A percentile compares a stretch with the other conserved stretches of the same genome.
These are phyloP conservation scores for Nemania sp. DNA, from an alignment of 2,329 filamentous ascomycete genomes.

Conservation along the genomic window DNA sequence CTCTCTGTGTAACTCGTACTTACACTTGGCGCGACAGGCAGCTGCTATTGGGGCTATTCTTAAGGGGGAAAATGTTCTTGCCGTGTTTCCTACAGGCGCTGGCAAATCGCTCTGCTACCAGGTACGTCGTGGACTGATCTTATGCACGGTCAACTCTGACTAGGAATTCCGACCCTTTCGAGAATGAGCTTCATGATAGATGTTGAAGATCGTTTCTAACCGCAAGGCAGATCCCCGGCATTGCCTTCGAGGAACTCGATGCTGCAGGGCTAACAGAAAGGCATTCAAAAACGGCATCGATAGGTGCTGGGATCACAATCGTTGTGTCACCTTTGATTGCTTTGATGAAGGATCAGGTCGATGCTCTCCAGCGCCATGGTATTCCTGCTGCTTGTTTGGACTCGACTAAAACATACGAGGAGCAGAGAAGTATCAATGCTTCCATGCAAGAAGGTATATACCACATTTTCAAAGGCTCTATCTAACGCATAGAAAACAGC, in stretches of 20 bases:
- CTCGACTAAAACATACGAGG: conserved; percentile 56
- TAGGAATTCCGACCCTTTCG: neutral
- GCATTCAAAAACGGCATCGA: conserved; percentile 2
- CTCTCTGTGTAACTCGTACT: neutral
- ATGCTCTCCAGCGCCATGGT: conserved; percentile 52
- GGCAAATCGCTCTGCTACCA: conserved; percentile 56
- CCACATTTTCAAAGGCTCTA: neutral
- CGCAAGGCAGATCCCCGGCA: conserved; percentile 46
- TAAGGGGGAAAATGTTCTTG: conserved; percentile 46
- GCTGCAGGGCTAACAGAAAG: conserved; percentile 17
- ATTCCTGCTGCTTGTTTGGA: conserved; percentile 59
- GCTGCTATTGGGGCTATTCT: conserved; percentile 45
- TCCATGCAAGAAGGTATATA: conserved; percentile 43
- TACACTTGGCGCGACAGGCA: conserved; percentile 28
- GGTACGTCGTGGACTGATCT: conserved; percentile 31
- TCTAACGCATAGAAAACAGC: neutral
- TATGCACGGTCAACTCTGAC: neutral
- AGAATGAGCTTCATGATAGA: neutral
- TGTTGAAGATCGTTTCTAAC: neutral
- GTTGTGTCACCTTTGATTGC: conserved; percentile 61
- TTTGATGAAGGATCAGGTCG: conserved; percentile 64
- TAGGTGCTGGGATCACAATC: conserved; percentile 54
- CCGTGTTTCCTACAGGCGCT: conserved; percentile 52
- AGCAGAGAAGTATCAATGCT: conserved; percentile 44
- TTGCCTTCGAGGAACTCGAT: conserved; percentile 52